Conservation (phyloP, 2,329 filamentous ascomycete genomes). For the Lachnellula arida region DNA sequence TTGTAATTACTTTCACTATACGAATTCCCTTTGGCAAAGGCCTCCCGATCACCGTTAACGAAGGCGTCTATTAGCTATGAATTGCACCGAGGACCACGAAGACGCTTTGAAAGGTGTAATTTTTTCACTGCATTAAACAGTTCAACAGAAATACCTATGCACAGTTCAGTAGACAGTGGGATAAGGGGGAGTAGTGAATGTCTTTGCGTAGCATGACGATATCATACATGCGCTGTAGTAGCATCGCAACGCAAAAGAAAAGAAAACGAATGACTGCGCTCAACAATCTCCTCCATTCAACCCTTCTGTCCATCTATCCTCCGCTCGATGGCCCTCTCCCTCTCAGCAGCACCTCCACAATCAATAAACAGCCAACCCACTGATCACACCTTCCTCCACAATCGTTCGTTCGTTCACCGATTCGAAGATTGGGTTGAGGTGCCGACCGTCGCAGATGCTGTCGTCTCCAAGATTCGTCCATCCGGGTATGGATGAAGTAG, state of each 20-base stretch:
- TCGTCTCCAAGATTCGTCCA: constrained; percentile 1
- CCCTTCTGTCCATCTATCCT: neutral
- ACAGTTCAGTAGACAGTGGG: neutral
- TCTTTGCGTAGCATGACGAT: neutral
- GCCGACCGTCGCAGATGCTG: neutral
- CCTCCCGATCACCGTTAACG: too few relatives aligned
- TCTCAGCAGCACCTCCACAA: neutral
- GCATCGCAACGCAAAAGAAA: neutral
- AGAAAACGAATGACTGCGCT: neutral
- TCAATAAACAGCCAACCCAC: neutral
- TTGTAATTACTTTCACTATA: too few relatives aligned
- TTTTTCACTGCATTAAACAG: neutral
- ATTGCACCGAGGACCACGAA: too few relatives aligned
- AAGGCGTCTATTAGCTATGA: too few relatives aligned
- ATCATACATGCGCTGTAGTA: neutral
- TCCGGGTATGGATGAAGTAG: neutral
- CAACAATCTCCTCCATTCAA: neutral
- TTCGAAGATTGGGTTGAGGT: neutral
- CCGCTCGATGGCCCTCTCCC: neutral
- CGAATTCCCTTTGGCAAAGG: too few relatives aligned
- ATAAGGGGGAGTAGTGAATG: neutral
- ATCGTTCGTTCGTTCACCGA: neutral
- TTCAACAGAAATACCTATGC: neutral
- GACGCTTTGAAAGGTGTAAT: neutral
- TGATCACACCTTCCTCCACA: neutral